These are phyloP conservation scores for Malassezia restricta DNA, from an alignment of 1,284 basidiomycete species.

Conservation along the genomic window DNA sequence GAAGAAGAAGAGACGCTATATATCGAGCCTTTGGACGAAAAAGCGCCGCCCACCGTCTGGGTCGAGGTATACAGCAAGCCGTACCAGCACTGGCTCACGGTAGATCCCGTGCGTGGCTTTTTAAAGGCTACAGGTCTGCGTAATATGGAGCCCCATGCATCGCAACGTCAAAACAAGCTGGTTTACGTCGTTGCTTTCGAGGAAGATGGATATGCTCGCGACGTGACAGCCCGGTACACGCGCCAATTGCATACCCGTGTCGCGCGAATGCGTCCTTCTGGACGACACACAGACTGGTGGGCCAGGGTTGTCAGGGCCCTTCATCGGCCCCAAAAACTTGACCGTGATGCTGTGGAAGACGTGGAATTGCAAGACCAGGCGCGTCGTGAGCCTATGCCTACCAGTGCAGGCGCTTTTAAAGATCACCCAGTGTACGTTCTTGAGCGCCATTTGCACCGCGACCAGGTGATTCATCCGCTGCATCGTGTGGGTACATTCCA, in stretches of 20 bases:
- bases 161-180: constrained; percentile 65
- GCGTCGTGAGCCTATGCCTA: constrained; percentile 84
- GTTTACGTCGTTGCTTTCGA: constrained; percentile 87
- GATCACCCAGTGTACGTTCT: constrained; percentile 88
- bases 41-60: constrained; percentile 81
- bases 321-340: constrained; percentile 48
- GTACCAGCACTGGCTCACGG: constrained; percentile 79
- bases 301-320: constrained; percentile 27
- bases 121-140: constrained; percentile 32
- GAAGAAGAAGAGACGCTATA: constrained; percentile 16
- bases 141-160: constrained; percentile 62
- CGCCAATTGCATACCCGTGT: constrained; percentile 71
- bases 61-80: constrained; percentile 89
- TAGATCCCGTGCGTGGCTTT: constrained; percentile 66
- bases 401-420: constrained; percentile 80
- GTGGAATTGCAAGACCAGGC: constrained; percentile 72
- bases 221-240: constrained; percentile 56
- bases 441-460: constrained; percentile 72
- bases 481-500: constrained; percentile 75
- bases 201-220: constrained; percentile 57
- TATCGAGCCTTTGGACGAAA: constrained; percentile 42
- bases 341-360: constrained; percentile 85
- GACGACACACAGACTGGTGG: constrained; percentile 62
- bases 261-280: constrained; percentile 63
- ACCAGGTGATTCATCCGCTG: constrained; percentile 71